These are phyloP conservation scores for Xylaria polymorpha DNA, from an alignment of 2,329 filamentous ascomycete species.

Conservation along the genomic window DNA sequence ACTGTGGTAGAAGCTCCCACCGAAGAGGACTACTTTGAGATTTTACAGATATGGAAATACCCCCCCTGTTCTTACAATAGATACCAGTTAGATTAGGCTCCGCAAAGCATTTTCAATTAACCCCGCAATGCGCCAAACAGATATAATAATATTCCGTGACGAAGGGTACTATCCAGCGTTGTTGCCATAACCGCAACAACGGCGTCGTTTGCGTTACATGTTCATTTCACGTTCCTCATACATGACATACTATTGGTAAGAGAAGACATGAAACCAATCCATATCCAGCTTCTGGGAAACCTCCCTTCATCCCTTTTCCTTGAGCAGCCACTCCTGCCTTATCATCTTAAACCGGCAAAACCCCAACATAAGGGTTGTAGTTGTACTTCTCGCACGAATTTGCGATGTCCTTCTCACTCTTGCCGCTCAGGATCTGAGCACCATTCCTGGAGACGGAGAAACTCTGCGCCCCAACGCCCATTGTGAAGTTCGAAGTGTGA, in stretches of 20 bases:
- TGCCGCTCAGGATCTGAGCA: slow-evolving; percentile 17
- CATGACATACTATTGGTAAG: not conserved
- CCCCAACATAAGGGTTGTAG: slow-evolving; percentile 28
- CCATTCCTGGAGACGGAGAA: slow-evolving; percentile 27
- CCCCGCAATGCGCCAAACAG: not conserved
- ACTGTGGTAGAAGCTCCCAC: not conserved
- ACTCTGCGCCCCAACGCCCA: slow-evolving; percentile 29
- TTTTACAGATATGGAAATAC: not conserved
- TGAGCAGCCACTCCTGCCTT: too few relatives aligned
- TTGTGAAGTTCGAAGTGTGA: slow-evolving; percentile 27
- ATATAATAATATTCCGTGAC: not conserved
- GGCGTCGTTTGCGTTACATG: not conserved
- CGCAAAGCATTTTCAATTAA: not conserved
- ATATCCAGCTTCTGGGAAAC: not conserved
- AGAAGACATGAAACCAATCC: not conserved
- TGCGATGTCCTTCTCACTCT: slow-evolving; percentile 19
- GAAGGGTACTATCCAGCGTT: not conserved
- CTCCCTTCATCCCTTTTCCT: too few relatives aligned
- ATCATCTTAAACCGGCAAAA: slow-evolving; percentile 20
- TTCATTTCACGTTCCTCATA: not conserved
- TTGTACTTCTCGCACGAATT: slow-evolving; percentile 29
- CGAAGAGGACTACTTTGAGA: not conserved
- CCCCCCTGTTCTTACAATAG: not conserved
- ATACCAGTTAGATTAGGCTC: not conserved
- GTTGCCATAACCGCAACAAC: not conserved